Evolutionary conservation across 495 filamentous ascomycete genomes (phyloP), one percentile per base, ranked within the genome.

Genomic region (Pyrenopolyporus hunteri): DNA sequence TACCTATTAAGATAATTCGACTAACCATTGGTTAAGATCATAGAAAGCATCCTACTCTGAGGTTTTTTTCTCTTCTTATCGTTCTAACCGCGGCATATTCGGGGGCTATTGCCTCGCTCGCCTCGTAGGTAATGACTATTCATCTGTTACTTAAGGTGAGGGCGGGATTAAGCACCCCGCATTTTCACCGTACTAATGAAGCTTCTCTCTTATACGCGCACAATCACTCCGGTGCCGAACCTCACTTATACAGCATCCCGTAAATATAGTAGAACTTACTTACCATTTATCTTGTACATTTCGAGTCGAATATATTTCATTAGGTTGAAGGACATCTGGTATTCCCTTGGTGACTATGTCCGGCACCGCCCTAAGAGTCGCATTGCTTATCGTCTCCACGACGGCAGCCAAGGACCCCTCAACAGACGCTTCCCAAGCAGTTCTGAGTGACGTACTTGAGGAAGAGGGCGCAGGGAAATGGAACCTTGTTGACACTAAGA

Each of bases 321-420:
- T n/a, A n/a, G n/a, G n/a, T n/a, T n/a, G n/a, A n/a, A n/a, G n/a
- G n/a, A n/a, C n/a, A n/a, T n/a, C n/a, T n/a, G n/a, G n/a, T n/a
- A n/a, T n/a, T n/a, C n/a, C 13, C 1, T 13, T 8, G 20, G 3
- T 4, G 31, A 57, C 25, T 20, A 79, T 81, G 69, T 68, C 73
- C 20, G 63, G 50, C 28, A 14, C 66, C 9, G 70, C 70, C 31
- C 73, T 93, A 17, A 81, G 72, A 60, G 89, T 86, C 22, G 89
- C 87, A 10, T 89, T 98, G 36, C 81, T 98, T 28, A 83, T 98
- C 66, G 83, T 98, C 36, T 98, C 94, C 1, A 94, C 96, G 46
- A 98, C 95, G n/a, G 94, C 94, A 28, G 85, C 85, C 19, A 77
- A 85, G 64, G 88, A 96, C 75, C 88, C 92, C 0, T 84, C 88